These are phyloP conservation scores for Neurospora terricola DNA, from an alignment of 495 filamentous ascomycete species.

Conservation along the genomic window DNA sequence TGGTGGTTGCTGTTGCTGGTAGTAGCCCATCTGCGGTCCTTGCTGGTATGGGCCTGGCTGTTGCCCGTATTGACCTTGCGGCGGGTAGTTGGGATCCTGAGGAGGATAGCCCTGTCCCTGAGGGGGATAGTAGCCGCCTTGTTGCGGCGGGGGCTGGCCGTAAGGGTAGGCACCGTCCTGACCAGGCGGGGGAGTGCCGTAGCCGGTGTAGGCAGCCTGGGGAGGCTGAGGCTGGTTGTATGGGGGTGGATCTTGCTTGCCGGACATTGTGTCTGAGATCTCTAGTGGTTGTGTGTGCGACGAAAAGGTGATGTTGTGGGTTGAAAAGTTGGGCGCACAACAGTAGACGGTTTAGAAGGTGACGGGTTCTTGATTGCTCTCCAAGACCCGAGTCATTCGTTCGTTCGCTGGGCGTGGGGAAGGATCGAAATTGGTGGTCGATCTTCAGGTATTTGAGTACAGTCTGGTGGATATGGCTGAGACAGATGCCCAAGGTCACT, in stretches of 20 bases:
- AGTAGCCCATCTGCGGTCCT: slow-evolving; percentile 33
- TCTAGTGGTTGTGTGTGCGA: background rate
- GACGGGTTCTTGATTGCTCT: background rate
- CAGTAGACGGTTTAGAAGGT: background rate
- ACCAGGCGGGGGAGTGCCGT: slow-evolving; percentile 2
- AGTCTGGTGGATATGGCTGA: background rate
- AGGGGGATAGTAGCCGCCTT: background rate
- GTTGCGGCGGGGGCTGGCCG: background rate
- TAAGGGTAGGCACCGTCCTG: background rate
- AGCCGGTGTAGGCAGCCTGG: slow-evolving; percentile 8
- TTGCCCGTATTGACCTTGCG: slow-evolving; percentile 7
- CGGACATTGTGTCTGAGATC: background rate
- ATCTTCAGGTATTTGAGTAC: background rate
- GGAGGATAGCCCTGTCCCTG: background rate
- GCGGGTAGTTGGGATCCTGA: slow-evolving; percentile 1
- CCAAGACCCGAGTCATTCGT: background rate
- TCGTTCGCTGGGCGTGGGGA: background rate
- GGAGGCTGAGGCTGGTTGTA: slow-evolving; percentile 4
- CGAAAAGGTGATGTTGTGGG: background rate
- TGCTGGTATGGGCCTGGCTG: slow-evolving; percentile 24
- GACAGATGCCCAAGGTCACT: background rate
- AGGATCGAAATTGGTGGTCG: background rate
- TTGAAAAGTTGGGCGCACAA: background rate
- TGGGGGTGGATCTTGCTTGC: slow-evolving; percentile 3
- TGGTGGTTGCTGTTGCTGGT: slow-evolving; percentile 18